Evolutionary conservation across 169 alveolate genomes (phyloP).

Genomic region (Plasmodium adleri): DNA sequence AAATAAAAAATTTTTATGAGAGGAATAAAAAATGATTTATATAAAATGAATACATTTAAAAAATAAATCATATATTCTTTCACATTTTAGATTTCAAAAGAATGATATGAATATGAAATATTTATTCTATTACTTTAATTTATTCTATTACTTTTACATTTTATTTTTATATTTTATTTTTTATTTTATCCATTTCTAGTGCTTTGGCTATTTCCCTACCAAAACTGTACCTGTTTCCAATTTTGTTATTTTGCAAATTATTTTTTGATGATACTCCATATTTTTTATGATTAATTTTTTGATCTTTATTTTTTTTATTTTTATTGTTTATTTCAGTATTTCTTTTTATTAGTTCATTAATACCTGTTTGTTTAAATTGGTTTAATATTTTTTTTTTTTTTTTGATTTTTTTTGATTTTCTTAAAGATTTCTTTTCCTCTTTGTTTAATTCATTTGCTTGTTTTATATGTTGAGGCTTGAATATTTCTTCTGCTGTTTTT

Average conservation of each 20-base stretch:
- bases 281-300: constrained; percentile 29
- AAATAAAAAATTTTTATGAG: too few species aligned
- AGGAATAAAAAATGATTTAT: too few species aligned
- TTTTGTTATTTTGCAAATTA: neutral
- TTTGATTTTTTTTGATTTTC: constrained; percentile 47
- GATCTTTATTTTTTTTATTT: constrained; percentile 35
- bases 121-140: too few species aligned
- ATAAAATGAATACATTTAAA: too few species aligned
- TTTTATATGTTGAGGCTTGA: constrained; percentile 23
- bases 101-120: too few species aligned
- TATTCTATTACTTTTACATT: too few species aligned
- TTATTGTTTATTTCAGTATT: constrained; percentile 21
- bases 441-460: constrained; percentile 20
- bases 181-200: constrained; percentile 2
- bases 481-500: constrained; percentile 49
- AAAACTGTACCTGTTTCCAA: constrained; percentile 14
- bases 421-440: constrained; percentile 40
- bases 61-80: too few species aligned
- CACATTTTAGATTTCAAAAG: too few species aligned
- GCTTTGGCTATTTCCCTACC: constrained; percentile 27
- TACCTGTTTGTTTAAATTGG: constrained; percentile 18
- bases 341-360: constrained; percentile 39
- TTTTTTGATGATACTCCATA: constrained; percentile 52
- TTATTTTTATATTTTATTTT: neutral
- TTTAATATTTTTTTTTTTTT: constrained; percentile 31